phyloP scores from a whole-genome alignment of 2,329 filamentous ascomycete genomes.

The Pseudopyrenochaeta lycopersici region DNA sequence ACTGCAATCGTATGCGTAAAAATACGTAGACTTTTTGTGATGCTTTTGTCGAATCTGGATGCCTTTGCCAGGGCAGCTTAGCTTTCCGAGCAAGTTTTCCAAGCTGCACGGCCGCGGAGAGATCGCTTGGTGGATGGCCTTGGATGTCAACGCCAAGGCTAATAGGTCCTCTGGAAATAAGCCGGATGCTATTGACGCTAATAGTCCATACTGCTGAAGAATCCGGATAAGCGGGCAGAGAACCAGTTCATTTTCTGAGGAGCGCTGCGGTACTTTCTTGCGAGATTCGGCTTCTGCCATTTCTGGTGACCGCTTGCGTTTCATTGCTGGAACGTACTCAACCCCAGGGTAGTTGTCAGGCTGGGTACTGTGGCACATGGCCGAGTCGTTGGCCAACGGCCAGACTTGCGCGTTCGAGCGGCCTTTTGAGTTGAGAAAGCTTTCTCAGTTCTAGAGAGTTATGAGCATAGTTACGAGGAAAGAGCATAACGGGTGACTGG shows the following conservation, averaged over 20 bases:
- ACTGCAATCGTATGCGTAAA: slow-evolving; percentile 28
- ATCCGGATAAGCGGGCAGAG: slow-evolving; percentile 26
- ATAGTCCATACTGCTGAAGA: slow-evolving; percentile 40
- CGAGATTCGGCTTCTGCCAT: background rate
- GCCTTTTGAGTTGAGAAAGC: too few species aligned
- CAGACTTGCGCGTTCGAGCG: background rate
- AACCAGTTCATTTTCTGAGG: background rate
- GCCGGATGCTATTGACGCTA: slow-evolving; percentile 32
- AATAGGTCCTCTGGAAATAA: slow-evolving; percentile 38
- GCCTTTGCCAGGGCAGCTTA: slow-evolving; percentile 39
- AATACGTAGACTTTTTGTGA: slow-evolving; percentile 36
- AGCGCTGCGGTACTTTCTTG: slow-evolving; percentile 17
- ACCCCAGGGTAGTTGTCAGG: slow-evolving; percentile 2
- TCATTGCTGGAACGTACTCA: slow-evolving; percentile 14
- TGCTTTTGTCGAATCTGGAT: slow-evolving; percentile 26
- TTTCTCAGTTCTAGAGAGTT: too few species aligned
- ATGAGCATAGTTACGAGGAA: too few species aligned
- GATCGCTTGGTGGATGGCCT: slow-evolving; percentile 31
- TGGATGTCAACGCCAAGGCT: slow-evolving; percentile 40
- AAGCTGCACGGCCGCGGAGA: slow-evolving; percentile 33
- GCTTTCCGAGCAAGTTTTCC: slow-evolving; percentile 34
- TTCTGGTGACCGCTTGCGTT: slow-evolving; percentile 30
- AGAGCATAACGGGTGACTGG: too few species aligned
- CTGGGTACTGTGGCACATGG: slow-evolving; percentile 2
- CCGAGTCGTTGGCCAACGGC: background rate